These are phyloP conservation scores for Panicum hallii DNA, from an alignment of 202 grass and related monocot genomes.

Conservation along the genomic window DNA sequence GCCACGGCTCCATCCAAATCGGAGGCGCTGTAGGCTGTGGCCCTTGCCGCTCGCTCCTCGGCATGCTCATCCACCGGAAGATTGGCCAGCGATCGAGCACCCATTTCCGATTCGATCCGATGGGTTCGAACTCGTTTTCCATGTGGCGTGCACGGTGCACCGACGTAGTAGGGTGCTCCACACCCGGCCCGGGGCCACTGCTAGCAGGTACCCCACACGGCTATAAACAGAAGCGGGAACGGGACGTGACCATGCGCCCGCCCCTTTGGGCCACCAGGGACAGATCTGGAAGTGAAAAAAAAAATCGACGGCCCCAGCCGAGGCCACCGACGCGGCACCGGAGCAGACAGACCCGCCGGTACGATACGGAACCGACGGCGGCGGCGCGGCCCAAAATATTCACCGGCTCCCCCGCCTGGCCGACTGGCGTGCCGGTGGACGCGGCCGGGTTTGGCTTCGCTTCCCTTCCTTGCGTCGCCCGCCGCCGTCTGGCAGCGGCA, in stretches of 20 bases:
- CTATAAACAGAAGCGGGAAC: background rate
- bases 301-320: background rate
- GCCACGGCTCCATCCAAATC: background rate
- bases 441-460: background rate
- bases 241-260: background rate
- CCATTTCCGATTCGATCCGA: background rate
- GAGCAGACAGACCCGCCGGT: background rate
- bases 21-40: background rate
- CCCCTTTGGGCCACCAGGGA: background rate
- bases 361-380: slow-evolving; percentile 9
- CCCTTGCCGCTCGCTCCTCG: background rate
- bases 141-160: background rate
- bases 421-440: background rate
- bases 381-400: slow-evolving; percentile 12
- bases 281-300: background rate
- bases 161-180: background rate
- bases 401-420: background rate
- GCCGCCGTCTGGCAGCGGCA: background rate
- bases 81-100: background rate
- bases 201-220: background rate
- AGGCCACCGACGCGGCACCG: too few relatives aligned
- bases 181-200: background rate
- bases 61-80: background rate
- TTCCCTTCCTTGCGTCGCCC: background rate
- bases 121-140: background rate